Evolutionary conservation across 1,284 basidiomycete species (phyloP), one percentile per base, ranked within the genome.

Genomic region (Xerocomus nothofagi): DNA sequence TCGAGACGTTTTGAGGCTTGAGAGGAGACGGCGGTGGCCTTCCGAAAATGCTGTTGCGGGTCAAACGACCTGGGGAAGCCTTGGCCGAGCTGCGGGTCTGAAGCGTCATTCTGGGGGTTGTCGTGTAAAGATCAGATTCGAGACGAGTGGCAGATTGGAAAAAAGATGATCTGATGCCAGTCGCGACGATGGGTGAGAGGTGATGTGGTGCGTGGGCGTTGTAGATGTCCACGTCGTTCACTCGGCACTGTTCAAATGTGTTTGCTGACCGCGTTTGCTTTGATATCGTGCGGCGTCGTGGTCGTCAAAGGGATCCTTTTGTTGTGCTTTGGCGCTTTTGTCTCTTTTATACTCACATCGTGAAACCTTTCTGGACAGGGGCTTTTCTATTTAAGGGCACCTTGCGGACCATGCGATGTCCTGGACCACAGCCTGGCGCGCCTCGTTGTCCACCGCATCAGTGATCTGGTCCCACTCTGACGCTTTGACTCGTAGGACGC

Each of bases 11-110:
- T 24, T 45, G 49, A 26, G 48, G 38, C 33, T 48, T 59, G 6
- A 34, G 18, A 17, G 45, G 47, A 15, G 51, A 34, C 8, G 43
- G 43, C 2, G 50, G 39, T 10, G 55, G 29, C 4, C 61, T 47
- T 18, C 62, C 62, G 15, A 53, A 58, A 2, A 56, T 18, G 29
- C 62, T 63, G 17, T 63, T 66, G 43, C 51, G 57, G 4, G 64
- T 63, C 9, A 24, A 34, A 33, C 61, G 61, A 36, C 59, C 53
- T 0, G 59, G 50, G 2, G 61, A 55, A 24, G 30, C 1, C 23
- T 50, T 64, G 27, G 44, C 6, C 9, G 43, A 9, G 27, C 48
- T 66, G 15, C 55, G 58, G 0, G 64, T 65, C 38, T 52, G 57
- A 39, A 64, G 64, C 24, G 63, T 47, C 61, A 63, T 66, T 12